Evolutionary conservation across 2,329 filamentous ascomycete genomes (phyloP).

Genomic region (Claviceps humidiphila): DNA sequence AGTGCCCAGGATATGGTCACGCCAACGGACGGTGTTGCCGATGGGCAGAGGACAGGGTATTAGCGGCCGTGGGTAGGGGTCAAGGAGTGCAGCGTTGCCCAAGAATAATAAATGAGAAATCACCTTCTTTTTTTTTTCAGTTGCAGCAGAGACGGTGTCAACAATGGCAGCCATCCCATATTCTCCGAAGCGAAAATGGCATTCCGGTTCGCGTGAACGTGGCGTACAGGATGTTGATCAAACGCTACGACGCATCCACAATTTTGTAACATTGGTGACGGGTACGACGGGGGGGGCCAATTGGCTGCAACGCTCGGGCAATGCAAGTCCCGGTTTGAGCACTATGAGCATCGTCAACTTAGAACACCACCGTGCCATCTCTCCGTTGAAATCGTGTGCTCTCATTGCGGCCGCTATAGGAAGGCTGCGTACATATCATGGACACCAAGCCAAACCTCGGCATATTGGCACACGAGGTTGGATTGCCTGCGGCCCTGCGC

Average conservation of each 20-base stretch:
- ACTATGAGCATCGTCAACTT: background rate
- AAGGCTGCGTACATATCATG: too few species aligned
- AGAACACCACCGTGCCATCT: background rate
- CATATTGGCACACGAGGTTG: background rate
- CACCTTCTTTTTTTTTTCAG: too few species aligned
- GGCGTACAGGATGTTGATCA: background rate
- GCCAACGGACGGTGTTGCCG: conserved; percentile 2
- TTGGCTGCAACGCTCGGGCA: background rate
- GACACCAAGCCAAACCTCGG: background rate
- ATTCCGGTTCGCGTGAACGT: background rate
- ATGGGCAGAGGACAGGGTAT: background rate
- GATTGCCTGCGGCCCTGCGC: background rate
- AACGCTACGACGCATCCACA: background rate
- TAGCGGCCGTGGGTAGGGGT: background rate
- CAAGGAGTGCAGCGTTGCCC: background rate
- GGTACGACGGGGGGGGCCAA: background rate
- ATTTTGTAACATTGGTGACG: background rate
- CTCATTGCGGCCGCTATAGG: background rate
- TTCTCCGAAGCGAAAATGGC: background rate
- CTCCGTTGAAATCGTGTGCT: background rate
- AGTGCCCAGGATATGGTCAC: background rate
- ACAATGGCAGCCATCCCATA: background rate
- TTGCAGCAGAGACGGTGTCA: background rate
- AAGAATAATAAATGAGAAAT: too few species aligned
- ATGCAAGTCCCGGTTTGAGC: background rate